Percentiles rank a stretch among this genome's conserved stretches.
Evolutionary conservation across 306 rosid species (phyloP).

Genomic region (Datisca glomerata): DNA sequence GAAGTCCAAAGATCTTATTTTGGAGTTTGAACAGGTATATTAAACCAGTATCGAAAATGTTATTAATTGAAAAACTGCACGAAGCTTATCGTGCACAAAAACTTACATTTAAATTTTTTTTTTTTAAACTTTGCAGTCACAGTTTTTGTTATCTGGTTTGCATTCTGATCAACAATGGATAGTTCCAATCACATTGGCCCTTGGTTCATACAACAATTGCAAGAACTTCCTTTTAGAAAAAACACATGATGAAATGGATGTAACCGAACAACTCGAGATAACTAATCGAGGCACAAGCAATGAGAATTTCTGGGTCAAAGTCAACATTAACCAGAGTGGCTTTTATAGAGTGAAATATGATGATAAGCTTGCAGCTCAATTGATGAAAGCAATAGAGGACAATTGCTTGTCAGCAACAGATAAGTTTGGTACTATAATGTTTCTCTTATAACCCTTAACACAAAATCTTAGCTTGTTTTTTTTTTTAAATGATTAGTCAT

Average conservation of each 20-base stretch:
- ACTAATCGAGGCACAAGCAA: constrained; percentile 12
- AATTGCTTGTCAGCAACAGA: constrained; percentile 33
- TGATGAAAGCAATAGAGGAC: constrained; percentile 35
- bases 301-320: constrained; percentile 40
- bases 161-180: constrained; percentile 39
- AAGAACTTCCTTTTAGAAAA: constrained; percentile 33
- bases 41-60: too few species aligned
- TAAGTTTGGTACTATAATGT: constrained; percentile 52
- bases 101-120: too few species aligned
- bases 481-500: too few species aligned
- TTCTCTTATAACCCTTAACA: constrained; percentile 5
- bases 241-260: constrained; percentile 26
- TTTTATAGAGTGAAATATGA: constrained; percentile 55
- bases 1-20: constrained; percentile 16
- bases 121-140: constrained; percentile 30
- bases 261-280: constrained; percentile 19
- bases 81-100: neutral
- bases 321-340: constrained; percentile 40
- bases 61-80: too few species aligned
- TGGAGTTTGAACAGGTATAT: constrained; percentile 54
- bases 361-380: constrained; percentile 33
- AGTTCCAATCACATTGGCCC: constrained; percentile 39
- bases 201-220: constrained; percentile 30
- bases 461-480: neutral
- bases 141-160: constrained; percentile 33